Evolutionary conservation across 129 eudicot species (phyloP), one percentile per base, ranked within the genome.

Genomic region (Pseudognaphalium luteoalbum): DNA sequence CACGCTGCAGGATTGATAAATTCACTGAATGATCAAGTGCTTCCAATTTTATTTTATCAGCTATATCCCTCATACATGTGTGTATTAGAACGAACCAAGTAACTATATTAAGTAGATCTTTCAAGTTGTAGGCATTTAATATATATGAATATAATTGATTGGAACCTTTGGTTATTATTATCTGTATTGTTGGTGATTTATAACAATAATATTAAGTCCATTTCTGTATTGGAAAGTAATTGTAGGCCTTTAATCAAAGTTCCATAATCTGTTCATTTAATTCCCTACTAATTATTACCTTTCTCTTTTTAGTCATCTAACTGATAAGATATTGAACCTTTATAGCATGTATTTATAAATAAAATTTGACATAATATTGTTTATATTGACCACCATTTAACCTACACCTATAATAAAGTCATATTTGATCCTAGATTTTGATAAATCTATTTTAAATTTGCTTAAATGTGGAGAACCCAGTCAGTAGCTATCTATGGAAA

Each of bases 41-140:
- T 63, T 10, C 30, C 68, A 30, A 16, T 54, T 44, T 11, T 30
- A 29, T 32, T 63, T 63, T 32, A 29, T 12, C 15, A 63, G 15
- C 41, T 63, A 14, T 25, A 63, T 20, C 12, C 17, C 66, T 60
- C 33, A 10, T 59, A 59, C 65, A 59, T 74, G 32, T 42, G 70
- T 29, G 28, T 29, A 62, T 63, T 30, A 28, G 35, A 54, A 22
- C 17, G 39, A 30, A 66, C 32, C 54, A 30, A 57, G 73, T 37
- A 66, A 34, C 44, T 61, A 39, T 16, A 52, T 20, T 9, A 76
- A 52, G 7, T 66, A 51, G 19, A 9, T 50, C 47, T 62, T 76
- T 66, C 72, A 65, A 75, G 63, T 75, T 75, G 22, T 14, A 75
- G 21, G 71, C 72, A 19, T 75, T 75, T 11, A 47, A 21, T 30